Evolutionary conservation across 306 rosid species (phyloP), one percentile per base, ranked within the genome.

Genomic region (Corylus heterophylla): DNA sequence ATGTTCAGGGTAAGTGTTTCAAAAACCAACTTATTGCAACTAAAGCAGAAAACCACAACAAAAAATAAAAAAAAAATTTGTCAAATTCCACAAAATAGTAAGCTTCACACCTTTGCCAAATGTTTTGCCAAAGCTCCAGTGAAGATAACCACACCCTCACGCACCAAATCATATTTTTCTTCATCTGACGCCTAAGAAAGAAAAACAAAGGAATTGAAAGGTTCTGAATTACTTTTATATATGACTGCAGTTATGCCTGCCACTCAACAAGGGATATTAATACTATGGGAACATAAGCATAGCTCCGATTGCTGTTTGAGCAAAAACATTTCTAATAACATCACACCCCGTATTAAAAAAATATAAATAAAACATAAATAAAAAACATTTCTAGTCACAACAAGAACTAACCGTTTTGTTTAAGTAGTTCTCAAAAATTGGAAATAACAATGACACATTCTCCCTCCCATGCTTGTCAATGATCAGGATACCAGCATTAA

Each of bases 101-200:
- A 76, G 29, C 76, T 55, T 54, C 73, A 54, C 56, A 92, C 98
- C 98, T 92, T 95, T 51, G 87, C 92, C 89, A 95, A 88, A 79
- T 95, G 98, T 83, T 95, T 95, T 71, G 99, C 98, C 83, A 95
- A 81, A 37, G 98, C 99, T 82, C 99, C 99, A 13, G 97, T 91
- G 80, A 95, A 95, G 74, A 95, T 95, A 86, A 95, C 99, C 78
- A 95, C 99, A 76, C 99, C 99, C 81, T 95, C 98, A 50, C 99
- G 97, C 83, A 95, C 98, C 85, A 95, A 88, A 83, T 95, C 99
- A 87, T 95, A 92, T 73, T 87, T 87, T 87, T 93, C 99, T 78
- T 95, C 99, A 73, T 95, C 97, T 1, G 95, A 83, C 72, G 93
- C 98, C 97, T 95, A 84, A 31, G 54, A 77, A 17, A 71, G 66